Conservation (phyloP, 1,139 yeast genomes). For the Candida labiduridarum region DNA sequence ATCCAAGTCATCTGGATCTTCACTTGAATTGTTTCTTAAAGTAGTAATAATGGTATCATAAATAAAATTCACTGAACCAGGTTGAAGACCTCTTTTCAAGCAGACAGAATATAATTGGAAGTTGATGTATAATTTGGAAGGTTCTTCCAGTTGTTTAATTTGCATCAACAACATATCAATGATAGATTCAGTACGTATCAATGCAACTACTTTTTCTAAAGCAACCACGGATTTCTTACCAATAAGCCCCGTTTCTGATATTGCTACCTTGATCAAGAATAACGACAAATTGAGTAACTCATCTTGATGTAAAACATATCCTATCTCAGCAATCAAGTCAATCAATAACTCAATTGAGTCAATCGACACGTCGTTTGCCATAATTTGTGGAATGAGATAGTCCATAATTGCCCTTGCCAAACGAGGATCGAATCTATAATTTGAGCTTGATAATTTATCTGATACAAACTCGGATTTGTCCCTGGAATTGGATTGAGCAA, state of each 20-base stretch:
- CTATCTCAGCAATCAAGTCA: slow-evolving; percentile 59
- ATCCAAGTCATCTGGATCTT: slow-evolving; percentile 46
- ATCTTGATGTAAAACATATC: slow-evolving; percentile 43
- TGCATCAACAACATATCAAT: slow-evolving; percentile 17
- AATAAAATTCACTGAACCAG: slow-evolving; percentile 8
- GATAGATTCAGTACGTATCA: slow-evolving; percentile 21
- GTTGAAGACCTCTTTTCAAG: slow-evolving; percentile 15
- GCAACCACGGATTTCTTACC: slow-evolving; percentile 60
- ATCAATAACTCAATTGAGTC: slow-evolving; percentile 67
- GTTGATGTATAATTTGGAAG: slow-evolving; percentile 10
- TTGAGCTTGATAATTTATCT: slow-evolving; percentile 17
- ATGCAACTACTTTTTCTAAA: slow-evolving; percentile 48
- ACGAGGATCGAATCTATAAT: slow-evolving; percentile 15
- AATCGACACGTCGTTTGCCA: slow-evolving; percentile 36
- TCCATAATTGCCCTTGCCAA: slow-evolving; percentile 26
- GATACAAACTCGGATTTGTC: slow-evolving; percentile 25
- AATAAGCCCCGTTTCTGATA: slow-evolving; percentile 48
- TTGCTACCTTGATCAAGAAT: slow-evolving; percentile 42
- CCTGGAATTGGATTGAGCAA: slow-evolving; percentile 26
- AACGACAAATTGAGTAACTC: slow-evolving; percentile 43
- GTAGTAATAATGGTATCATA: slow-evolving; percentile 8
- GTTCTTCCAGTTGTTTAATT: slow-evolving; percentile 1
- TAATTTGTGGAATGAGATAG: slow-evolving; percentile 23
- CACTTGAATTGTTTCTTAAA: slow-evolving; percentile 7
- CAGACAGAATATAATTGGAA: slow-evolving; percentile 17